Evolutionary conservation across 2,329 filamentous ascomycete species (phyloP), one percentile per base, ranked within the genome.

Genomic region (Phialophora verrucosa): DNA sequence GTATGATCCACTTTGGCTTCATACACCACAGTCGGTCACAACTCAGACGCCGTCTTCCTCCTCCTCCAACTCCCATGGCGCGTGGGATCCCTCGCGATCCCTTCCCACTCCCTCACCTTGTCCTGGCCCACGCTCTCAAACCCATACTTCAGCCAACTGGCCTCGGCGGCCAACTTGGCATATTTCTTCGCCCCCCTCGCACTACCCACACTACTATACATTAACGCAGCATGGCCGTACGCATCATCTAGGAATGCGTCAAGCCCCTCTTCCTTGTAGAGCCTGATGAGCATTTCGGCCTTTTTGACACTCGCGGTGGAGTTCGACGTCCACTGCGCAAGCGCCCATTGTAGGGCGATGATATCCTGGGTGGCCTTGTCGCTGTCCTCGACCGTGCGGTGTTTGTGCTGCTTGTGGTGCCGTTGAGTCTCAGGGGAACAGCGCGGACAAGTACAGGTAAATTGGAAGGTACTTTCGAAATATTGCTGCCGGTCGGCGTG

Each of bases 161-260:
- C 66, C 59, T 69, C 64, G 6, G 59, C 64, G 42, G 69, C 66
- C 32, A 69, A 23, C 35, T 55, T 66, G 14, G 69, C 69, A 57
- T 70, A 70, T 55, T 67, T 70, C n/a, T 57, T 59, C 31, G 69
- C 62, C 25, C 66, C 64, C 31, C 64, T 49, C 35, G 53, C 56
- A 35, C 64, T 67, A 1, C 69, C 69, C 17, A 69, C 64, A 17
- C 66, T 59, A 58, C 69, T 70, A 31, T 70, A 70, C 51, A 62
- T 69, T 11, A 70, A 47, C 3, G 69, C 69, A 7, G 69, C 69
- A 54, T 70, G 64, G 2, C 69, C 69, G 31, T 70, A 70, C n/a
- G 69, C 64, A 11, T 57, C 62, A 49, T 70, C 66, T 14, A 70
- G 50, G 12, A 70, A 70, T 8, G 61, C 69, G n/a, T 70, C 64